These are phyloP conservation scores for Pestalotiopsis sp. DNA, from an alignment of 2,329 filamentous ascomycete species.

Conservation along the genomic window DNA sequence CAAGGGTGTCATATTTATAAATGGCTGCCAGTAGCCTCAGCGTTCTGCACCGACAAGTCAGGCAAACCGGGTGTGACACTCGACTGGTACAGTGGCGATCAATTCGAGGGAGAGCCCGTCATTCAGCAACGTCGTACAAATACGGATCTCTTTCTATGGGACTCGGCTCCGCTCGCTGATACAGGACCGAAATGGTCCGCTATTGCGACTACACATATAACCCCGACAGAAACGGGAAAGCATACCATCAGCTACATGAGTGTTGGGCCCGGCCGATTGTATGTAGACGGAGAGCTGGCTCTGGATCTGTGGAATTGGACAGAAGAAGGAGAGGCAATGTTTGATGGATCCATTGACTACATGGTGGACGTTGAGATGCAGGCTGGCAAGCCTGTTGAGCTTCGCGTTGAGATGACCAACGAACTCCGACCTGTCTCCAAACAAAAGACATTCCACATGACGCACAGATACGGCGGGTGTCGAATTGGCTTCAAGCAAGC, in stretches of 20 bases:
- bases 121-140: constrained; percentile 63
- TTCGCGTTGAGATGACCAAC: constrained; percentile 68
- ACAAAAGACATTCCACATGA: constrained; percentile 58
- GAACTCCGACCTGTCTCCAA: constrained; percentile 65
- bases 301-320: constrained; percentile 73
- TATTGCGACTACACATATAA: constrained; percentile 62
- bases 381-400: constrained; percentile 60
- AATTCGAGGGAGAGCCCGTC: constrained; percentile 60
- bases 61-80: constrained; percentile 65
- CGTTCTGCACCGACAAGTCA: constrained; percentile 57
- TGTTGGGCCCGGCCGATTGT: constrained; percentile 66
- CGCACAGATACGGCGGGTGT: constrained; percentile 71
- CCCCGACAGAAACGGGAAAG: constrained; percentile 59
- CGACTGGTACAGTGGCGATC: constrained; percentile 67
- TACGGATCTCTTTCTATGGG: constrained; percentile 72
- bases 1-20: constrained; percentile 67
- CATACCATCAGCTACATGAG: constrained; percentile 72
- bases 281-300: constrained; percentile 60
- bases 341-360: constrained; percentile 68
- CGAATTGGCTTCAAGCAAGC: constrained; percentile 73
- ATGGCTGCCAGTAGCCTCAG: constrained; percentile 66
- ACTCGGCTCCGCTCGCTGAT: constrained; percentile 64
- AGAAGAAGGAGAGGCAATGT: constrained; percentile 72
- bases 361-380: constrained; percentile 63
- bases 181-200: constrained; percentile 68